Conservation (phyloP, 768 basidiomycete species). For the Auricularia cornea region DNA sequence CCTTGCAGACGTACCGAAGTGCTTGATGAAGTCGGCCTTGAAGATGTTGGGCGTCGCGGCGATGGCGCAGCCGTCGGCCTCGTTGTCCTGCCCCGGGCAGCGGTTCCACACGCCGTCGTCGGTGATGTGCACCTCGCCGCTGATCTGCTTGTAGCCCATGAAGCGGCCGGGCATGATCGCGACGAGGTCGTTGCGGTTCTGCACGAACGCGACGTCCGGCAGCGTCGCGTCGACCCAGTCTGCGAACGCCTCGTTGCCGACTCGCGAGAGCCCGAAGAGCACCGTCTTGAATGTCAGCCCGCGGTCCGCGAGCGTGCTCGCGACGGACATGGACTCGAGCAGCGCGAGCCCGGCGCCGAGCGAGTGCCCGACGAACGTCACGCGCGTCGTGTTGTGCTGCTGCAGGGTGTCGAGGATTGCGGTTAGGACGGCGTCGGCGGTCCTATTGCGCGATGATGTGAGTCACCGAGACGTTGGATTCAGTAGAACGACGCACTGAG, state of each 20-base stretch:
- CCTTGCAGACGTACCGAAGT: no score
- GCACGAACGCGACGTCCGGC: conserved; percentile 23
- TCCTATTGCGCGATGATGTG: neutral
- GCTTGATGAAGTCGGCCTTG: no score
- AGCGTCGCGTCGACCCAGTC: conserved; percentile 32
- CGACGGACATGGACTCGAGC: neutral
- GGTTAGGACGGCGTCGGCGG: conserved; percentile 33
- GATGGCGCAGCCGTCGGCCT: conserved; percentile 38
- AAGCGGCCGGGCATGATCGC: conserved; percentile 31
- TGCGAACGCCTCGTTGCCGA: conserved; percentile 49
- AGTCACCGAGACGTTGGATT: conserved; percentile 20
- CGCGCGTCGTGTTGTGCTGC: conserved; percentile 26
- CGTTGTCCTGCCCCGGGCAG: conserved; percentile 50
- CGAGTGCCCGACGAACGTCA: conserved; percentile 31
- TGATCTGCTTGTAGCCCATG: conserved; percentile 36
- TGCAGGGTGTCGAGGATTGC: conserved; percentile 36
- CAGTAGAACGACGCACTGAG: conserved; percentile 8
- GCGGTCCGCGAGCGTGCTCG: neutral
- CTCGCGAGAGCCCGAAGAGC: conserved; percentile 4
- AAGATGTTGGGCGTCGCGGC: conserved; percentile 48
- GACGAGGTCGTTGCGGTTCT: conserved; percentile 38
- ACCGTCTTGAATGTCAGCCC: neutral
- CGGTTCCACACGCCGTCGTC: neutral
- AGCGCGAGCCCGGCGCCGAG: neutral
- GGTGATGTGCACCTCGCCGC: conserved; percentile 40